Conservation (phyloP, 768 basidiomycete genomes). For the Leccinum obscurum region DNA sequence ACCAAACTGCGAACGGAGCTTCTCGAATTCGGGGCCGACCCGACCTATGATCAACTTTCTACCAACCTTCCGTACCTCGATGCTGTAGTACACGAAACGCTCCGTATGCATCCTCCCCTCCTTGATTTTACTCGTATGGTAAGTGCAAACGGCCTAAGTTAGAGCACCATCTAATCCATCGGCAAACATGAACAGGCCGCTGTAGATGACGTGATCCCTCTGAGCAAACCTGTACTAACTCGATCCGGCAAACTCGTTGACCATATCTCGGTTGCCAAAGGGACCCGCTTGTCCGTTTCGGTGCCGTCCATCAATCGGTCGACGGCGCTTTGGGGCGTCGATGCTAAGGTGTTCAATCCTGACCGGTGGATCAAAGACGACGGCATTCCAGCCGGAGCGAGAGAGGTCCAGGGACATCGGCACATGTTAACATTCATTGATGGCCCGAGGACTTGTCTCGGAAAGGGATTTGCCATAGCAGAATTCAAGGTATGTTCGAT, state of each 20-base stretch:
- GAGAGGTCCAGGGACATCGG: slow-evolving; percentile 49
- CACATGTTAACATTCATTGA: slow-evolving; percentile 54
- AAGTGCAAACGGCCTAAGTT: neutral
- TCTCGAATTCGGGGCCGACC: slow-evolving; percentile 43
- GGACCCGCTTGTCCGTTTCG: slow-evolving; percentile 43
- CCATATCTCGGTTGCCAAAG: slow-evolving; percentile 47
- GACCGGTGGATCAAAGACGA: slow-evolving; percentile 57
- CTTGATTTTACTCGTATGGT: slow-evolving; percentile 21
- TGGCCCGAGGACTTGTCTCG: slow-evolving; percentile 44
- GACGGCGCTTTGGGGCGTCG: slow-evolving; percentile 59
- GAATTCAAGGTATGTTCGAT: slow-evolving; percentile 29
- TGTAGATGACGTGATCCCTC: slow-evolving; percentile 58
- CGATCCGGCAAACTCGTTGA: slow-evolving; percentile 39
- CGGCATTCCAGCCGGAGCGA: slow-evolving; percentile 29
- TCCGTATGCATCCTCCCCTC: slow-evolving; percentile 46
- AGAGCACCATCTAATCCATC: neutral
- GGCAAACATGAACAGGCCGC: slow-evolving; percentile 37
- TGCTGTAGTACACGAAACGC: slow-evolving; percentile 46
- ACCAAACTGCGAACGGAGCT: slow-evolving; percentile 51
- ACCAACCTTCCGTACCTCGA: slow-evolving; percentile 56
- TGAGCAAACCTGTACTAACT: slow-evolving; percentile 49
- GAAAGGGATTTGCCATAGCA: slow-evolving; percentile 13
- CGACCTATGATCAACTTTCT: slow-evolving; percentile 54
- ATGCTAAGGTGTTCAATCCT: slow-evolving; percentile 59
- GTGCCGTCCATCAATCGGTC: slow-evolving; percentile 50